phyloP scores from a whole-genome alignment of 768 basidiomycete genomes.

The Neoboletus magnificus region DNA sequence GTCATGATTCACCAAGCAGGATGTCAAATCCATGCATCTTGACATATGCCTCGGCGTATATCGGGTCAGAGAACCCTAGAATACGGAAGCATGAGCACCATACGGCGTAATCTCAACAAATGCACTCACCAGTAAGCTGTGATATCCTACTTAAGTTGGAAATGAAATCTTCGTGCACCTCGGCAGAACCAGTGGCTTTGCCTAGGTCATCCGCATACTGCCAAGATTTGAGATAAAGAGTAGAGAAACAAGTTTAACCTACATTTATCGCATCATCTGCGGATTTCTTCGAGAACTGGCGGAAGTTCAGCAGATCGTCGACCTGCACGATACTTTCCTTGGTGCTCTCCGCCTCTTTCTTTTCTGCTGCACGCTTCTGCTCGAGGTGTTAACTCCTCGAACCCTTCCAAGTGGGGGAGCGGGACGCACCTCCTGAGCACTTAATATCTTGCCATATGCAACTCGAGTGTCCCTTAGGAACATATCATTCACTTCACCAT shows the following conservation, averaged over 20 bases:
- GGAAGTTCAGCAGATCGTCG: constrained; percentile 88
- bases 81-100: background rate
- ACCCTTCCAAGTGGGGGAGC: background rate
- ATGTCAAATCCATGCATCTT: constrained; percentile 99
- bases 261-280: constrained; percentile 77
- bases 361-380: constrained; percentile 87
- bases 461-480: constrained; percentile 85
- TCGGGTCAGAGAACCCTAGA: constrained; percentile 93
- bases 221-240: background rate
- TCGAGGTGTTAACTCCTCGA: background rate
- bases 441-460: constrained; percentile 95
- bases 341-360: constrained; percentile 75
- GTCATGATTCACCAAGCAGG: constrained; percentile 59
- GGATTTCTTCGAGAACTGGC: constrained; percentile 93
- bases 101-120: background rate
- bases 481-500: constrained; percentile 58
- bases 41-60: constrained; percentile 97
- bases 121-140: constrained; percentile 78
- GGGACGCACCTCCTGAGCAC: constrained; percentile 76
- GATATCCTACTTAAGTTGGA: constrained; percentile 92
- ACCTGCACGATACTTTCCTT: constrained; percentile 78
- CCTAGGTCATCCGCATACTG: constrained; percentile 89
- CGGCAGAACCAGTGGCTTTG: constrained; percentile 81
- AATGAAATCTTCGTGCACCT: constrained; percentile 87
- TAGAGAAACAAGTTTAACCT: constrained; percentile 14